Conservation (phyloP, 305 asterid species). For the Fraxinus sp. region DNA sequence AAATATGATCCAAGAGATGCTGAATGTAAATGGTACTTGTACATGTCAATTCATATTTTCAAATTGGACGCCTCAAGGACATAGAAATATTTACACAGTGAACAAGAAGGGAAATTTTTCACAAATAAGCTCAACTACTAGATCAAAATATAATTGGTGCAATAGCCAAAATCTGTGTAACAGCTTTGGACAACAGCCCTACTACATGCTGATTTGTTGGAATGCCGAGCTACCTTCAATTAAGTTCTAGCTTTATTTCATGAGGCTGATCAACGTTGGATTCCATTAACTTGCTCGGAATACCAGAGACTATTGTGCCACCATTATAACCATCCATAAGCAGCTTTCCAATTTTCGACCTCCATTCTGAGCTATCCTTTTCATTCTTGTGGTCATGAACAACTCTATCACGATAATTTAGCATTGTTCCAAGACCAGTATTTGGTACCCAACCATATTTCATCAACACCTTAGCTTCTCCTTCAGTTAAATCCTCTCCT, state of each 20-base stretch:
- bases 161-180: background rate
- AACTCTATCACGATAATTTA: constrained; percentile 80
- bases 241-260: constrained; percentile 47
- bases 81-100: background rate
- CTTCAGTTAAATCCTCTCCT: constrained; percentile 80
- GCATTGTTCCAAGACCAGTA: constrained; percentile 89
- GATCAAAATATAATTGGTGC: constrained; percentile 7
- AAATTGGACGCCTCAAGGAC: background rate
- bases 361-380: constrained; percentile 75
- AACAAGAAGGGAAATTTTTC: background rate
- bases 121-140: background rate
- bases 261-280: constrained; percentile 30
- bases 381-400: constrained; percentile 68
- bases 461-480: constrained; percentile 74
- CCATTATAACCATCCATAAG: constrained; percentile 78
- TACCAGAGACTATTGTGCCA: constrained; percentile 46
- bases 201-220: constrained; percentile 19
- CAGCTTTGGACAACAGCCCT: background rate
- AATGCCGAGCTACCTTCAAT: constrained; percentile 31
- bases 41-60: background rate
- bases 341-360: constrained; percentile 74
- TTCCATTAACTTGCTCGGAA: constrained; percentile 40
- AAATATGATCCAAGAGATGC: background rate
- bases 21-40: background rate
- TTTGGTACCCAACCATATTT: constrained; percentile 83